These are phyloP conservation scores for Beauveria varroae DNA, from an alignment of 2,329 filamentous ascomycete species.

Conservation along the genomic window DNA sequence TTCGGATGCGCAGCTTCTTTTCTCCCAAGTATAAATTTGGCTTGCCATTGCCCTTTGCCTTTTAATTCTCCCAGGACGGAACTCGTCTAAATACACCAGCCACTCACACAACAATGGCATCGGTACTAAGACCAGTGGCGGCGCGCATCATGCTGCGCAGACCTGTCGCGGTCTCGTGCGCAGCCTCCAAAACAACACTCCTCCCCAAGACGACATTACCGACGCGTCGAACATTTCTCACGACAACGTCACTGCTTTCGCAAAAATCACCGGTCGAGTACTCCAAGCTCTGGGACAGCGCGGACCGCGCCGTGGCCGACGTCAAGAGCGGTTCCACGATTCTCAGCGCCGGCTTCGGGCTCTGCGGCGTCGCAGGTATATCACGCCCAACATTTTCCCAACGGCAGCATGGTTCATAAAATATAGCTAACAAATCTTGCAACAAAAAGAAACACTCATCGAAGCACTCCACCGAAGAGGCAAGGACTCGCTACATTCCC, in stretches of 20 bases:
- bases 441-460: slow-evolving; percentile 57
- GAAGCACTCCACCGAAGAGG: slow-evolving; percentile 55
- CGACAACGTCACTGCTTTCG: background rate
- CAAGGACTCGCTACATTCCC: slow-evolving; percentile 51
- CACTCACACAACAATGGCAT: background rate
- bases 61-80: background rate
- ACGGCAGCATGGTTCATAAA: too few relatives aligned
- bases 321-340: slow-evolving; percentile 63
- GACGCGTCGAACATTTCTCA: background rate
- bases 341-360: slow-evolving; percentile 73
- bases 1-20: background rate
- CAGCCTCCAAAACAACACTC: background rate
- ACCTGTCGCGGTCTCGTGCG: background rate
- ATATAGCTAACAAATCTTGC: background rate
- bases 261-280: background rate
- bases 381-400: background rate
- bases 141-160: background rate
- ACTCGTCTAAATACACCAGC: too few relatives aligned
- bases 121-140: background rate
- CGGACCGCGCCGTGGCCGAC: slow-evolving; percentile 63
- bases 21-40: too few relatives aligned
- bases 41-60: background rate
- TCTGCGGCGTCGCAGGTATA: slow-evolving; percentile 65
- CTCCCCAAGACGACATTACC: background rate
- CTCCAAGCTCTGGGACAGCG: slow-evolving; percentile 46